Percentiles rank a stretch among this genome's conserved stretches.
phyloP scores from a whole-genome alignment of 2,329 filamentous ascomycete species.

The Mariannaea sp. region DNA sequence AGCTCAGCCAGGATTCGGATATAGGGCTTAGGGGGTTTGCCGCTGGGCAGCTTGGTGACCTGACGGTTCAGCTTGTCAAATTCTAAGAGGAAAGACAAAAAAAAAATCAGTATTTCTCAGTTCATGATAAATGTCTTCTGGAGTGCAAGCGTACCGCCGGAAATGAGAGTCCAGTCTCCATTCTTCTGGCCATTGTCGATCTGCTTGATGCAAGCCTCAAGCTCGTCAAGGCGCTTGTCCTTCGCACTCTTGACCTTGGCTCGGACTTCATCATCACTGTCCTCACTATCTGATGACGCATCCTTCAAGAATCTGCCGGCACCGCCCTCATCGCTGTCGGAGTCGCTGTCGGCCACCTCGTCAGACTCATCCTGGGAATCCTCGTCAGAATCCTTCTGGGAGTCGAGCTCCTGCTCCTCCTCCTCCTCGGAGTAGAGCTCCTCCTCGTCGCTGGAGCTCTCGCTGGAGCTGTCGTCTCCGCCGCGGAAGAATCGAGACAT shows the following conservation, averaged over 20 bases:
- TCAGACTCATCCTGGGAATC: slow-evolving; percentile 59
- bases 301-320: slow-evolving; percentile 83
- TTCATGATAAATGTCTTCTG: background rate
- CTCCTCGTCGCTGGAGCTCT: slow-evolving; percentile 96
- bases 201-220: slow-evolving; percentile 84
- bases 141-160: slow-evolving; percentile 64
- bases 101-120: too few relatives aligned
- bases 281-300: slow-evolving; percentile 74
- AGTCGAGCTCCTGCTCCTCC: slow-evolving; percentile 55
- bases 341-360: slow-evolving; percentile 56
- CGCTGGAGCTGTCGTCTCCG: slow-evolving; percentile 89
- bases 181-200: slow-evolving; percentile 99
- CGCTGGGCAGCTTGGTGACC: slow-evolving; percentile 76
- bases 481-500: slow-evolving; percentile 98
- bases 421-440: slow-evolving; percentile 74
- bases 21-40: slow-evolving; percentile 86
- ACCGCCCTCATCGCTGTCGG: slow-evolving; percentile 70
- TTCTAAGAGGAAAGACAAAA: slow-evolving; percentile 70
- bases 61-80: slow-evolving; percentile 94
- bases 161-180: slow-evolving; percentile 94
- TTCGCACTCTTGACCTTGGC: slow-evolving; percentile 96
- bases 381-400: slow-evolving; percentile 54
- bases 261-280: slow-evolving; percentile 84
- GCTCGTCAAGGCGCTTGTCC: slow-evolving; percentile 93
- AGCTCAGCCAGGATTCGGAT: slow-evolving; percentile 92